Conservation (phyloP, 176 grass and related monocot species). For the Paspalum notatum region DNA sequence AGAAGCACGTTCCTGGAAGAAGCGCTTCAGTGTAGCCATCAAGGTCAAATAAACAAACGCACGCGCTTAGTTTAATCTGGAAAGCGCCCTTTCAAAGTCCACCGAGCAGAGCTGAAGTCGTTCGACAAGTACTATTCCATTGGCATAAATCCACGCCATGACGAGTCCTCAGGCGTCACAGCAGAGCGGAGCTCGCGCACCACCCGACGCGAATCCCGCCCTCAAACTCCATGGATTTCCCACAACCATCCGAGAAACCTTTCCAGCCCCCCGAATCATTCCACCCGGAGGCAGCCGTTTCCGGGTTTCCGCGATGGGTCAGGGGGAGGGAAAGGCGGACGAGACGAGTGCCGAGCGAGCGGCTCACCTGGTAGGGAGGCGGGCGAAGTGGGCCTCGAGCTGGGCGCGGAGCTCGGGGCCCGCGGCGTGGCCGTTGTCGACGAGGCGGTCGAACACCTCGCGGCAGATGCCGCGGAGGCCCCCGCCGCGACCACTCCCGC, state of each 20-base stretch:
- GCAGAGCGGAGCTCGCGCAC: neutral
- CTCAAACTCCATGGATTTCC: neutral
- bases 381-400: conserved; percentile 59
- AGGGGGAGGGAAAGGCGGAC: neutral
- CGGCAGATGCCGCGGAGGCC: conserved; percentile 30
- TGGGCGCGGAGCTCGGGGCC: conserved; percentile 46
- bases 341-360: neutral
- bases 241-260: neutral
- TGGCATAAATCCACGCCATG: neutral
- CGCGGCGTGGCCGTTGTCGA: conserved; percentile 59
- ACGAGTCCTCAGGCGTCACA: neutral
- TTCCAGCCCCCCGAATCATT: neutral
- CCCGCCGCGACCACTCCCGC: conserved; percentile 22
- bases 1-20: neutral
- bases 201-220: neutral
- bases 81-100: neutral
- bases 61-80: neutral
- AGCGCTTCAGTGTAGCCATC: neutral
- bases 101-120: neutral
- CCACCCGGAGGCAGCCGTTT: neutral
- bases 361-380: conserved; percentile 59
- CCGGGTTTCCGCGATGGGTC: no score
- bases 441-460: conserved; percentile 64
- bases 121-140: neutral
- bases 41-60: conserved; percentile 19